Percentiles rank a stretch among this genome's conserved stretches.
Evolutionary conservation across 306 rosid genomes (phyloP).

Genomic region (Acacia confusa): DNA sequence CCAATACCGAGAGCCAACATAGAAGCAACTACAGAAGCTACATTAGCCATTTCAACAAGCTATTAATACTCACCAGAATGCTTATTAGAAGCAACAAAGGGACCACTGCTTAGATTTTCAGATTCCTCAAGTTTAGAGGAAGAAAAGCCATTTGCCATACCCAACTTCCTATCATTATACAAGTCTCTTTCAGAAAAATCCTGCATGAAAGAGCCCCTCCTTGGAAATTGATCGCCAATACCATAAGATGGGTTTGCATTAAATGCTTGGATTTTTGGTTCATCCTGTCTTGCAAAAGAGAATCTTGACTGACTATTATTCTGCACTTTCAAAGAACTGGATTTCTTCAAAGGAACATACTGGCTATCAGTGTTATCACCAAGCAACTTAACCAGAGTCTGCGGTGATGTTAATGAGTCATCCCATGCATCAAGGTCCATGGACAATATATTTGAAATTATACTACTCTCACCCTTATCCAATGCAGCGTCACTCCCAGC

Average conservation of each 20-base stretch:
- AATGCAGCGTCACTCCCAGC: constrained; percentile 44
- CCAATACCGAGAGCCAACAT: background rate
- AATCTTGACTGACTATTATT: constrained; percentile 87
- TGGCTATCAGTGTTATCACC: constrained; percentile 60
- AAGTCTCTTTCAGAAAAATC: constrained; percentile 59
- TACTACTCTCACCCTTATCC: constrained; percentile 90
- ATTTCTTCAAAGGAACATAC: constrained; percentile 45
- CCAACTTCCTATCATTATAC: constrained; percentile 56
- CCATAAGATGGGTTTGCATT: constrained; percentile 62
- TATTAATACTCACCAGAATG: constrained; percentile 61
- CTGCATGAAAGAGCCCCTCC: constrained; percentile 51
- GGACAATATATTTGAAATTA: constrained; percentile 90
- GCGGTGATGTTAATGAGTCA: constrained; percentile 74
- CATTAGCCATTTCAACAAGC: background rate
- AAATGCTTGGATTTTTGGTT: constrained; percentile 52
- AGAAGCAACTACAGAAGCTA: background rate
- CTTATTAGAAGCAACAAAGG: constrained; percentile 54
- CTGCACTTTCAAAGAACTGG: constrained; percentile 80
- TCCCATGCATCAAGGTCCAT: constrained; percentile 88
- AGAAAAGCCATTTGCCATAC: constrained; percentile 59
- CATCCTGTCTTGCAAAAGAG: constrained; percentile 95
- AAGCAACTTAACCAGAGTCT: constrained; percentile 68
- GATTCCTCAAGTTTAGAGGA: constrained; percentile 55
- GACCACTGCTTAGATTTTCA: constrained; percentile 53
- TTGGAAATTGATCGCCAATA: constrained; percentile 51